A percentile compares a stretch with the other conserved stretches of the same genome.
These are phyloP conservation scores for Talaromyces atroroseus DNA, from an alignment of 2,329 filamentous ascomycete species.

Conservation along the genomic window DNA sequence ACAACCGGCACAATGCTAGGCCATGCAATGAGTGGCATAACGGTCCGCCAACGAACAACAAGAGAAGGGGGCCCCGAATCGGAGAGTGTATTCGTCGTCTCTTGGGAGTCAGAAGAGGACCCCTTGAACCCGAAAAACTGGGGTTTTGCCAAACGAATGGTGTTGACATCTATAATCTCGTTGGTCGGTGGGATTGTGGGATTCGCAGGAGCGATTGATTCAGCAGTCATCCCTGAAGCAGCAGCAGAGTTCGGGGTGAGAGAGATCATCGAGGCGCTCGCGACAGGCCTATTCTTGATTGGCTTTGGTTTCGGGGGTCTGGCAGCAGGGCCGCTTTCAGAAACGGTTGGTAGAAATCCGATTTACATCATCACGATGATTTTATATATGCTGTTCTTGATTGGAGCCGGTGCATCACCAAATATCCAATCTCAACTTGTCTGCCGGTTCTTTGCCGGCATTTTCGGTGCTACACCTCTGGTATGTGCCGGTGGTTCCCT, in stretches of 20 bases:
- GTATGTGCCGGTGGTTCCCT: slow-evolving; percentile 42
- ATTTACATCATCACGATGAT: slow-evolving; percentile 45
- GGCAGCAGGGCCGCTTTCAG: slow-evolving; percentile 44
- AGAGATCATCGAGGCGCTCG: slow-evolving; percentile 40
- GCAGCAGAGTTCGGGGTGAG: slow-evolving; percentile 39
- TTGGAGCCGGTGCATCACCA: slow-evolving; percentile 44
- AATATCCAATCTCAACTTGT: slow-evolving; percentile 44
- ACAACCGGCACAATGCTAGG: slow-evolving; percentile 21
- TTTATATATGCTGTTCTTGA: slow-evolving; percentile 46
- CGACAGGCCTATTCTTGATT: slow-evolving; percentile 42
- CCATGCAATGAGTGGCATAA: slow-evolving; percentile 21
- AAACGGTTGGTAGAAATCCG: slow-evolving; percentile 44
- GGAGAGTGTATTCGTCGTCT: slow-evolving; percentile 37
- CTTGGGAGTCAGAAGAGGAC: slow-evolving; percentile 37
- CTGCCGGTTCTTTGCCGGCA: slow-evolving; percentile 46
- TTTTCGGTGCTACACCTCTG: slow-evolving; percentile 42
- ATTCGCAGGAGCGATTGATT: slow-evolving; percentile 46
- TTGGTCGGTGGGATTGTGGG: slow-evolving; percentile 46
- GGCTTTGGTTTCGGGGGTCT: slow-evolving; percentile 45
- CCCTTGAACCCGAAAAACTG: slow-evolving; percentile 45
- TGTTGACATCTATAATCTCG: slow-evolving; percentile 31
- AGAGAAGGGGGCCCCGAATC: slow-evolving; percentile 21
- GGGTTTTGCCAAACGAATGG: slow-evolving; percentile 26
- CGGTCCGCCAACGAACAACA: slow-evolving; percentile 18
- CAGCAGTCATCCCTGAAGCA: slow-evolving; percentile 40